phyloP scores from a whole-genome alignment of 148 eudicot species.

The Agrostemma githago region DNA sequence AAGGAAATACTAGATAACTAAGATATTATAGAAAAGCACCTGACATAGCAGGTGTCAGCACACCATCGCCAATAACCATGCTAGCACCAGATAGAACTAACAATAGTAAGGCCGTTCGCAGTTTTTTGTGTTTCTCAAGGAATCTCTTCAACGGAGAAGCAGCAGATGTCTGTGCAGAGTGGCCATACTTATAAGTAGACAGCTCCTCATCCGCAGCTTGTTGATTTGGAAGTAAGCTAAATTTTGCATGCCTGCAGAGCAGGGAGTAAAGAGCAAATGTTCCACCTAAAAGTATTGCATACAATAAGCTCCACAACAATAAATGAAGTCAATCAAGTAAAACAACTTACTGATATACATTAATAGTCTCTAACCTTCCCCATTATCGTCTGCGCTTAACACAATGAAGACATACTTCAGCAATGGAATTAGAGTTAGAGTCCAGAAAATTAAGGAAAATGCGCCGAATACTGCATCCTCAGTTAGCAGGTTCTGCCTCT shows the following conservation, averaged over 20 bases:
- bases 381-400: constrained; percentile 79
- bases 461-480: constrained; percentile 74
- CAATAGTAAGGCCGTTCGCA: constrained; percentile 56
- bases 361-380: constrained; percentile 62
- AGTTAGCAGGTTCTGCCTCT: constrained; percentile 47
- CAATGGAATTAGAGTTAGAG: constrained; percentile 75
- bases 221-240: constrained; percentile 92
- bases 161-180: constrained; percentile 33
- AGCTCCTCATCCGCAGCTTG: constrained; percentile 98
- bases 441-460: constrained; percentile 88
- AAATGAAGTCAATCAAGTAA: not conserved
- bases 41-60: constrained; percentile 94
- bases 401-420: constrained; percentile 78
- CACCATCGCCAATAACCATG: constrained; percentile 97
- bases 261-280: constrained; percentile 93
- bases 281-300: constrained; percentile 55
- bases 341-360: not conserved
- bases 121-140: constrained; percentile 72
- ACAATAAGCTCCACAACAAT: constrained; percentile 10
- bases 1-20: not conserved
- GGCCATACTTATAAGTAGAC: constrained; percentile 68
- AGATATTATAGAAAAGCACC: constrained; percentile 36
- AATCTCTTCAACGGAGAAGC: constrained; percentile 58
- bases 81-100: constrained; percentile 77
- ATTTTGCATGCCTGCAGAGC: constrained; percentile 89